Conservation (phyloP, 352 stramenopile genomes). For the Globisporangium echinulatum region DNA sequence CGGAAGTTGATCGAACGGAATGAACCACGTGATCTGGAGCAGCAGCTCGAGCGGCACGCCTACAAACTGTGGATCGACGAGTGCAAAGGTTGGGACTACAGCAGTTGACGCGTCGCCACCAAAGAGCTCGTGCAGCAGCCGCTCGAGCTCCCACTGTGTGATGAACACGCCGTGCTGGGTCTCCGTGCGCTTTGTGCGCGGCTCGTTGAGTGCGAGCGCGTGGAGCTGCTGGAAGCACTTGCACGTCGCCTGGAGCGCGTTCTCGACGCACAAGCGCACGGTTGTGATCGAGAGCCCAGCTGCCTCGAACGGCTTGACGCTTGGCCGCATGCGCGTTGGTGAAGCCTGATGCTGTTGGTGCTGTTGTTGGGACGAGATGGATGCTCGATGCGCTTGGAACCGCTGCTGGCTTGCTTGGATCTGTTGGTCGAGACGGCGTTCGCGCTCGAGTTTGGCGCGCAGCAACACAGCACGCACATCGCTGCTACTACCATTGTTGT, state of each 20-base stretch:
- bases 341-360: constrained; percentile 9
- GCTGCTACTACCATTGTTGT: neutral
- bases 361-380: neutral
- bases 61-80: constrained; percentile 14
- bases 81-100: constrained; percentile 1
- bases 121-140: constrained; percentile 33
- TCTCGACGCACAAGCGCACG: constrained; percentile 49
- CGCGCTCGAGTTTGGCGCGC: constrained; percentile 27
- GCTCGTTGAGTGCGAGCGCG: constrained; percentile 17
- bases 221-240: constrained; percentile 37
- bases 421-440: constrained; percentile 37
- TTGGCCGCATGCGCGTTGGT: neutral
- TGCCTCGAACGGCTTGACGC: constrained; percentile 25
- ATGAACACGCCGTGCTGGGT: constrained; percentile 31
- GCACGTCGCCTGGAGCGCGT: constrained; percentile 34
- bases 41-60: constrained; percentile 18
- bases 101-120: neutral
- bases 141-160: constrained; percentile 52
- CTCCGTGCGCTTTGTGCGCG: constrained; percentile 2
- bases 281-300: constrained; percentile 38
- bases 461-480: constrained; percentile 6
- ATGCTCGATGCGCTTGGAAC: constrained; percentile 13
- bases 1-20: constrained; percentile 49
- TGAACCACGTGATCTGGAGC: constrained; percentile 52
- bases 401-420: constrained; percentile 29